Percentiles rank a stretch among this genome's conserved stretches.
Evolutionary conservation across 2,329 filamentous ascomycete species (phyloP).

Genomic region (Acrodontium crateriforme): DNA sequence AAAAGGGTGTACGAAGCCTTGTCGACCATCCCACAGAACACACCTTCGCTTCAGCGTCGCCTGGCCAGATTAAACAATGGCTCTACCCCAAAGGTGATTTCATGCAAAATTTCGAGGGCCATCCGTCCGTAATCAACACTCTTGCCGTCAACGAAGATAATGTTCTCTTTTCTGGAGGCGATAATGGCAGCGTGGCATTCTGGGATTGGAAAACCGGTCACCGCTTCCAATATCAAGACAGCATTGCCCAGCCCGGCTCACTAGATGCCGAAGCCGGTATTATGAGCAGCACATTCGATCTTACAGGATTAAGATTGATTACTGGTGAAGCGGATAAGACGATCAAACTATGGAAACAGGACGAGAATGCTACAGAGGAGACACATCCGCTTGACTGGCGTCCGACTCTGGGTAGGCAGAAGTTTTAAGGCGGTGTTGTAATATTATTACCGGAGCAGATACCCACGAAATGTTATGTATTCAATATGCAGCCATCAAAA

Average conservation of each 20-base stretch:
- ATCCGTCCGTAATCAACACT: slow-evolving; percentile 93
- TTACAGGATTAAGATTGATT: slow-evolving; percentile 75
- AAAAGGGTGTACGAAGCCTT: slow-evolving; percentile 83
- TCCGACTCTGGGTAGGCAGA: slow-evolving; percentile 62
- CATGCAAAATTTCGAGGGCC: slow-evolving; percentile 97
- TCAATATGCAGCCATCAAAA: too few relatives aligned
- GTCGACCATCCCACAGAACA: slow-evolving; percentile 83
- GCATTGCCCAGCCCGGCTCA: slow-evolving; percentile 83
- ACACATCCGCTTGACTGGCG: slow-evolving; percentile 89
- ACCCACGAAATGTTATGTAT: too few relatives aligned
- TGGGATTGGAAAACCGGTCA: slow-evolving; percentile 99
- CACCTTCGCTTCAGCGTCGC: slow-evolving; percentile 86
- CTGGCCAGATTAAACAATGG: slow-evolving; percentile 96
- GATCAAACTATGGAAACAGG: slow-evolving; percentile 89
- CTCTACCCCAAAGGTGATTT: slow-evolving; percentile 96
- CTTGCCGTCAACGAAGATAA: slow-evolving; percentile 89
- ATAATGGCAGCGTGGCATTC: slow-evolving; percentile 93
- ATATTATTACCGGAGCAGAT: too few relatives aligned
- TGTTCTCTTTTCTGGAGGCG: slow-evolving; percentile 84
- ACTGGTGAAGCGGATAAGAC: slow-evolving; percentile 96
- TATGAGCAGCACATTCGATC: slow-evolving; percentile 87
- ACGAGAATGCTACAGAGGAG: slow-evolving; percentile 80
- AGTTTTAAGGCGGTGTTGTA: slow-evolving; percentile 44
- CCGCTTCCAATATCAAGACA: slow-evolving; percentile 78
- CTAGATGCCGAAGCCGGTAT: slow-evolving; percentile 89